Evolutionary conservation across 768 basidiomycete genomes (phyloP).

Genomic region (Russula olivacea): DNA sequence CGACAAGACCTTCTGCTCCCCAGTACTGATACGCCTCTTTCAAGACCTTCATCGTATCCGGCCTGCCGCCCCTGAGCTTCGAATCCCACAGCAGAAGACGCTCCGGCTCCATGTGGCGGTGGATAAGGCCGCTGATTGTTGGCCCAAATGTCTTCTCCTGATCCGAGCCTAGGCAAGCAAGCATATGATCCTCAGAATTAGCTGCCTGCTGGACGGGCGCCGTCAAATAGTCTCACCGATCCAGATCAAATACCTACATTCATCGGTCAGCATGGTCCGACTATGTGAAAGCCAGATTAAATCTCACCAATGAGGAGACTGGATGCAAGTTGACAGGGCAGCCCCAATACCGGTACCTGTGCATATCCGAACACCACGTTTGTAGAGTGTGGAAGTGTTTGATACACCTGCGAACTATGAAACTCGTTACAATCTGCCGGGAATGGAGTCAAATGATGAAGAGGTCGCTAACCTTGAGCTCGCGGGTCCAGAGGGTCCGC

Average conservation of each 20-base stretch:
- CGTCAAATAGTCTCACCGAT: slow-evolving; percentile 28
- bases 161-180: slow-evolving; percentile 32
- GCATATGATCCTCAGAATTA: background rate
- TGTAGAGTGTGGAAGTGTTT: slow-evolving; percentile 40
- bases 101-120: slow-evolving; percentile 36
- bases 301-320: slow-evolving; percentile 36
- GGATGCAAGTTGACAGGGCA: slow-evolving; percentile 40
- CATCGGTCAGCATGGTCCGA: background rate
- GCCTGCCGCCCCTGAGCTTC: slow-evolving; percentile 36
- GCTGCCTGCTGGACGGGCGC: background rate
- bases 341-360: slow-evolving; percentile 44
- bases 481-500: slow-evolving; percentile 39
- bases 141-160: slow-evolving; percentile 43
- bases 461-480: slow-evolving; percentile 34
- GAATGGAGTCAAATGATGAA: background rate
- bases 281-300: background rate
- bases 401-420: slow-evolving; percentile 40
- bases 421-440: background rate
- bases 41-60: slow-evolving; percentile 37
- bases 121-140: slow-evolving; percentile 38
- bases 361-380: slow-evolving; percentile 41
- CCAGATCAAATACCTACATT: slow-evolving; percentile 38
- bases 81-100: slow-evolving; percentile 40
- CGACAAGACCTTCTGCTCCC: slow-evolving; percentile 32
- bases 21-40: slow-evolving; percentile 35